Evolutionary conservation across 176 grass and related monocot species (phyloP), one percentile per base, ranked within the genome.

Genomic region (Oryza nivara): DNA sequence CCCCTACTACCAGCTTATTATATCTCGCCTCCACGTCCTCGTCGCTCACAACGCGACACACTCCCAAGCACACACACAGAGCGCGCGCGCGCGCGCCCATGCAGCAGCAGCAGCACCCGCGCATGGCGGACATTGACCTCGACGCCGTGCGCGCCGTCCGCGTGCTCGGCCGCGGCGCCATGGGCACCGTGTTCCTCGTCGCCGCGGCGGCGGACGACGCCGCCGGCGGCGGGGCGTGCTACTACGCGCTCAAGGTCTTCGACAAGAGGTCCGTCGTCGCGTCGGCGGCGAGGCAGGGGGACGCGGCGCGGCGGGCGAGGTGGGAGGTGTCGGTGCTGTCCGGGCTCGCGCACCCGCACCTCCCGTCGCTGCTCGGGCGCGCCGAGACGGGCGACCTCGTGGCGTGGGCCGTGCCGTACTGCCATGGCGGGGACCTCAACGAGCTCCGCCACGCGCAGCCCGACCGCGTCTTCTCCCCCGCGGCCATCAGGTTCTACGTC

Each of bases 121-220:
- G 44, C 70, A 72, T 11, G 65, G 64, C 74, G 84, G 88, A 84
- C 74, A 80, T 92, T 52, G 92, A 92, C 85, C 78, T 94, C 23
- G 89, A 75, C 84, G 36, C 56, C 79, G 73, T 22, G 30, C 88
- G 84, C 74, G 96, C 91, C 41, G 78, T 94, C 67, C 93, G 96
- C 70, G 90, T 99, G 25, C 88, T 99, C 20, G 96, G 96, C 28
- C 85, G 93, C 25, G 96, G 96, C 48, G 96, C 96, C 86, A 96
- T 99, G 93, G 96, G 93, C 70, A 94, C 93, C 45, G 96, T 99
- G 23, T 96, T 99, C 90, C 94, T 99, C 41, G 88, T 96, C 63
- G 54, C 54, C 54, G 54, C 54, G 20, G 58, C 23, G 40, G 7
- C 40, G 9, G 47, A 28, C n/a, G 51, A 40, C 58, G 51, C 14